Base-by-base conservation (phyloP, 768 basidiomycete genomes). In the Kwoniella bestiolae region DNA sequence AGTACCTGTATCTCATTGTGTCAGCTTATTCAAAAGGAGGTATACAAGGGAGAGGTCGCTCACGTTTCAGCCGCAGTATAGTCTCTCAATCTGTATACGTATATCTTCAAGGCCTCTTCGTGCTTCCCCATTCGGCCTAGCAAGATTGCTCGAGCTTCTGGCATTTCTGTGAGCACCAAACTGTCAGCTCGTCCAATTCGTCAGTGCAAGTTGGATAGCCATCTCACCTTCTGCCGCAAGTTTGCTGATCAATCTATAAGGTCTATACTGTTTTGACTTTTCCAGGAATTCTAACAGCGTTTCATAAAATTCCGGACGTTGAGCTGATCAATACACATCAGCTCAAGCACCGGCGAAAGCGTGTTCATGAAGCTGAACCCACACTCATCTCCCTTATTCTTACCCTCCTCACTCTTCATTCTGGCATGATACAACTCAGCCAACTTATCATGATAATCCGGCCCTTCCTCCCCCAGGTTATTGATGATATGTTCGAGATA, bases 41-140 rank as follows among this genome's bases (percentile, higher is more conserved):
- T n/a, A n/a, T n/a, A n/a, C n/a, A n/a, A n/a, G n/a, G n/a, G n/a
- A n/a, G n/a, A n/a, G n/a, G 26, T 16, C 21, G 78, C 89, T 68
- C 73, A 94, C 92, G 90, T 88, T 83, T 98, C 96, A 0, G 96
- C 96, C 67, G 92, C 92, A 28, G 82, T 66, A 78, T 89, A 92
- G 75, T 94, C 90, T 41, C 88, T 86, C 32, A 98, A 84, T 35
- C 88, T 87, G 76, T 97, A 90, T 5, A 94, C 93, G 78, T 98
- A 99, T 14, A 95, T 86, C 75, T 94, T 92, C n/a, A 98, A 86
- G 0, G 95, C 94, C 66, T 89, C 91, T 67, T 96, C 92, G 67
- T 98, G 95, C 59, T 91, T 87, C 1, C 91, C 92, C 66, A 97
- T 84, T 49, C 90, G 86, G 9, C 96, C 96, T 9, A 97, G 83